Conservation (phyloP, 1,284 basidiomycete species). For the Boletus sp. region DNA sequence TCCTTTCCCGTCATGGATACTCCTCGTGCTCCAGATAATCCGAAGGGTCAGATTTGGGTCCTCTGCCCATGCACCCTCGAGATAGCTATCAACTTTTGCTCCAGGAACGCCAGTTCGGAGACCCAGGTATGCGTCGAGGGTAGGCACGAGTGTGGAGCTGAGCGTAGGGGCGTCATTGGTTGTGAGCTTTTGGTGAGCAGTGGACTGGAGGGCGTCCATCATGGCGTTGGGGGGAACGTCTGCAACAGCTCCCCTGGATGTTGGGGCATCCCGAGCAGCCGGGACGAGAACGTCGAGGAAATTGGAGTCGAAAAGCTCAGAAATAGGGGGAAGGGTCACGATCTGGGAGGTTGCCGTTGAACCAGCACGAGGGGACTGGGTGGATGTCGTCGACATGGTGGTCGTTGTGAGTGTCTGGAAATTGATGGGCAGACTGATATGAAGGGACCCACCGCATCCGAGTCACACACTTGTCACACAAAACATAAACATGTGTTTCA, state of each 20-base stretch:
- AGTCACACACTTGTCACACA: too few species aligned
- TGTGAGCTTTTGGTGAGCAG: conserved; percentile 42
- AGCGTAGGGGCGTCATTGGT: conserved; percentile 45
- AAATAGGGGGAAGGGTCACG: conserved; percentile 44
- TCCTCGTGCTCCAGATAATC: conserved; percentile 58
- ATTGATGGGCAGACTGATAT: too few species aligned
- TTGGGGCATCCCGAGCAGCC: background rate
- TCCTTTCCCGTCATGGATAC: conserved; percentile 59
- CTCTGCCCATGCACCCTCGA: conserved; percentile 50
- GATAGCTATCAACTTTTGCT: conserved; percentile 30
- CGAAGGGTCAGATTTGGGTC: conserved; percentile 49
- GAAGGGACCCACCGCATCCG: too few species aligned
- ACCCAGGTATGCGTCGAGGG: conserved; percentile 50
- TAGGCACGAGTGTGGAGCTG: conserved; percentile 43
- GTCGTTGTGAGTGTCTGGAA: too few species aligned
- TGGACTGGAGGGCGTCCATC: conserved; percentile 48
- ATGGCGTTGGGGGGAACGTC: conserved; percentile 40
- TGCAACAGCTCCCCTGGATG: background rate
- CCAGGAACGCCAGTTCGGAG: conserved; percentile 31
- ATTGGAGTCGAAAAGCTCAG: conserved; percentile 47
- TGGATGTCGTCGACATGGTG: conserved; percentile 10
- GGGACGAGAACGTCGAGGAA: conserved; percentile 52
- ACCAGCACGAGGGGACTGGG: background rate
- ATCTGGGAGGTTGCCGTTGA: conserved; percentile 25
- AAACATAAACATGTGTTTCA: too few species aligned